Conservation (phyloP, 176 grass and related monocot species). For the Aegilops tauschii region DNA sequence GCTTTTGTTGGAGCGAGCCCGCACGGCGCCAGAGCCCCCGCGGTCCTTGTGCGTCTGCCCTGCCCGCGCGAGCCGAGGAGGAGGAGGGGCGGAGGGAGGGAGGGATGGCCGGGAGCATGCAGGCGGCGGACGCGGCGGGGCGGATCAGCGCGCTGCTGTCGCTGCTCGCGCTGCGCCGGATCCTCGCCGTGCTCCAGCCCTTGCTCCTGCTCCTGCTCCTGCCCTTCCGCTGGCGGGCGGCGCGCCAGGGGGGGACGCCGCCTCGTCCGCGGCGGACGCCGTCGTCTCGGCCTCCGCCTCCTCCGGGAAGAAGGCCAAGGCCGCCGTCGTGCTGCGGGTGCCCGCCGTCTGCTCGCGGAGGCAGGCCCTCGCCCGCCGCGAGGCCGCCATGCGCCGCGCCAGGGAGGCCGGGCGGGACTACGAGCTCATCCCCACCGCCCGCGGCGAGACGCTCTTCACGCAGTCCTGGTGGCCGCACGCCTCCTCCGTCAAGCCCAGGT, state of each 20-base stretch:
- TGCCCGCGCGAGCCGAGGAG: neutral
- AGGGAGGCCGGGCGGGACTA: conserved; percentile 39
- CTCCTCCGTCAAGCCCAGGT: conserved; percentile 39
- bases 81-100: neutral
- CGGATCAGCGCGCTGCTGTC: conserved; percentile 63
- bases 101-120: conserved; percentile 65
- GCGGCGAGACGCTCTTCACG: conserved; percentile 78
- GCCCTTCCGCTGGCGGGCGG: conserved; percentile 43
- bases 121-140: conserved; percentile 67
- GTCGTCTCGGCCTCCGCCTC: neutral
- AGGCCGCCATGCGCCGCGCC: conserved; percentile 38
- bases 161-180: conserved; percentile 51
- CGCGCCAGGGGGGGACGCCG: neutral
- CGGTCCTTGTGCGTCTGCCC: neutral
- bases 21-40: too few species aligned
- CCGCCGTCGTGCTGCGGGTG: conserved; percentile 44
- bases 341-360: conserved; percentile 44
- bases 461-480: conserved; percentile 68
- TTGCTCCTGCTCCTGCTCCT: conserved; percentile 52
- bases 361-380: conserved; percentile 48
- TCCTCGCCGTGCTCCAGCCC: conserved; percentile 53
- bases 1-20: neutral
- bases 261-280: neutral
- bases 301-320: conserved; percentile 45
- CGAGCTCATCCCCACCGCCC: conserved; percentile 55